phyloP scores from a whole-genome alignment of 345 rosid species.

The Gossypium raimondii region DNA sequence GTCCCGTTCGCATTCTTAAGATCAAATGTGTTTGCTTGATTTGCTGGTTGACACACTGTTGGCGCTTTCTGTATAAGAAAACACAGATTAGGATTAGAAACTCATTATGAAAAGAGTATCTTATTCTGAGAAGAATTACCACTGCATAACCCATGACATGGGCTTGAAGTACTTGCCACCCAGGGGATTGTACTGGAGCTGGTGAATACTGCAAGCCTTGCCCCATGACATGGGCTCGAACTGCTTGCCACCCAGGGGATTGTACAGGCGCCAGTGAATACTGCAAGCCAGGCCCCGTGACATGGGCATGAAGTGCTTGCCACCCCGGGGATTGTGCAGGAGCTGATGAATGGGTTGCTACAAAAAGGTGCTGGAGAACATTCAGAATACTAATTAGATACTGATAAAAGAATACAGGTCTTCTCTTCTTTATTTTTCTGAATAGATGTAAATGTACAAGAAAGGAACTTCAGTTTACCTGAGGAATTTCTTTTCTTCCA shows the following conservation, averaged over 20 bases:
- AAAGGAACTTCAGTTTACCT: background rate
- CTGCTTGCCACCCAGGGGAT: background rate
- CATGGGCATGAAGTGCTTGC: background rate
- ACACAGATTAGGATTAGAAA: background rate
- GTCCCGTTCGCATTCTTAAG: background rate
- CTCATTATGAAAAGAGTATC: background rate
- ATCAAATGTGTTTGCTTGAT: background rate
- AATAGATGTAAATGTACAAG: background rate
- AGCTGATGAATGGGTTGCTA: background rate
- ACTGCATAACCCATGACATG: background rate
- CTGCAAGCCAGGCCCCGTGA: background rate
- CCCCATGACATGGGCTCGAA: background rate
- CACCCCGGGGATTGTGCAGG: background rate
- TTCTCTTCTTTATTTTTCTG: background rate
- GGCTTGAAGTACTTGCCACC: background rate
- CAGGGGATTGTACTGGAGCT: background rate
- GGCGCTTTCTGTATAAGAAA: background rate
- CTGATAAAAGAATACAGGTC: background rate
- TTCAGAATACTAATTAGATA: background rate
- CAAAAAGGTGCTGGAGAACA: background rate
- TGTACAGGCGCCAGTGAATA: background rate
- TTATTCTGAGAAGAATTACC: background rate
- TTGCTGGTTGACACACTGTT: background rate
- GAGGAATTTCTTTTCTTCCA: background rate
- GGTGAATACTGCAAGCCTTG: background rate